Base-by-base conservation (phyloP, 768 basidiomycete species). In the Lactarius deliciosus region DNA sequence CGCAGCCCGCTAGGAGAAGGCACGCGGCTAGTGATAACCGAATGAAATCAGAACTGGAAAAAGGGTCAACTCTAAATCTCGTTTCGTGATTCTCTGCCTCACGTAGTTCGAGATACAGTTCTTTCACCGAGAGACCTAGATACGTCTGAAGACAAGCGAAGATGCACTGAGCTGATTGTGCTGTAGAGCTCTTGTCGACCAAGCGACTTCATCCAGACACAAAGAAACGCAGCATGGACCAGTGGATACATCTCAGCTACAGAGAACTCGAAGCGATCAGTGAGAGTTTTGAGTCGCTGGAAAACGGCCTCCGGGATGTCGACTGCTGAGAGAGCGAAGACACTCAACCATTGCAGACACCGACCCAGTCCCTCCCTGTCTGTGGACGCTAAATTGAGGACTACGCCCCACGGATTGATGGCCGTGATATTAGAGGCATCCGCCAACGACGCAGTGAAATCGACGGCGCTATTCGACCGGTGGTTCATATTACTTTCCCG, bases 1-100 rank as follows among this genome's bases (percentile, higher is more conserved):
- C 85, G 69, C 87, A 91, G 8, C 90, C 90, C 70, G 86, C 89
- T 30, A 90, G 72, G 3, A 89, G 74, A 45, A 91, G 78, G 74
- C 85, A 89, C 11, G 81, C 77, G 18, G 83, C 83, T 34, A 92
- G 73, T 2, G 86, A 86, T n/a, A 81, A 78, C 6, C 87, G 82
- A 57, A 92, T 81, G 65, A 91, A 87, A 18, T 72, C 77, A 20
- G 82, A 66, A 18, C 84, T 82, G 13, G 22, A 53, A 32, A 40
- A 47, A 11, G 13, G 59, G 57, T 62, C 47, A 57, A 34, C 56
- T 16, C 53, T 38, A 68, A 13, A 40, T 60, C 43, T 28, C 1
- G 50, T 36, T 58, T 15, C 5, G 6, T 18, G 45, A 36, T 25
- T 2, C 6, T 47, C 11, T 13, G 32, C 25, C 70, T 70, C 32